These are phyloP conservation scores for Tausonia pullulans DNA, from an alignment of 1,284 basidiomycete species.

Conservation along the genomic window DNA sequence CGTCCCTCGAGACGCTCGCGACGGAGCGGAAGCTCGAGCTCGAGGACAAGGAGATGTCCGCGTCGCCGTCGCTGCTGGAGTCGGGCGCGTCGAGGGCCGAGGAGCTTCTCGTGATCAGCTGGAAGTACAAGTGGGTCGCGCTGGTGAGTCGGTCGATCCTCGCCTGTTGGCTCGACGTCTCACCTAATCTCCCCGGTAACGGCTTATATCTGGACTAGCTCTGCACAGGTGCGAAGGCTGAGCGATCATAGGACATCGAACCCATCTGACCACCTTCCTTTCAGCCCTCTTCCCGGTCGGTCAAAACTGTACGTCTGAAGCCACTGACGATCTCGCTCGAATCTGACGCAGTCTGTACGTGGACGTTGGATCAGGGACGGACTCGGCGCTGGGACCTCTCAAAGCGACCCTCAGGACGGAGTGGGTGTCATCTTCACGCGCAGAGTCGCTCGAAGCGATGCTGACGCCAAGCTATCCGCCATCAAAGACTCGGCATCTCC, in stretches of 20 bases:
- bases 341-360: background rate
- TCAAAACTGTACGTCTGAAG: background rate
- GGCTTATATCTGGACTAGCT: background rate
- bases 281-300: background rate
- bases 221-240: background rate
- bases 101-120: background rate
- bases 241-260: background rate
- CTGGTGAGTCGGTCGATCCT: background rate
- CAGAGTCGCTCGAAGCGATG: no score
- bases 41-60: background rate
- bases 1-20: background rate
- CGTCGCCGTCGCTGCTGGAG: background rate
- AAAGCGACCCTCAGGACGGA: constrained; percentile 1
- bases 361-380: background rate
- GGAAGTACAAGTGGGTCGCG: constrained; percentile 3
- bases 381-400: background rate
- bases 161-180: no score
- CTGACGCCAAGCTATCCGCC: background rate
- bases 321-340: background rate
- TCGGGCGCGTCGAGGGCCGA: background rate
- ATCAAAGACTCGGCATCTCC: background rate
- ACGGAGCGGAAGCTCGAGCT: background rate
- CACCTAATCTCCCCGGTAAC: no score
- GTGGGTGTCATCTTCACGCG: background rate
- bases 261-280: background rate